Base-by-base conservation (phyloP, 441 rosid genomes). In the Populus trichocarpa region DNA sequence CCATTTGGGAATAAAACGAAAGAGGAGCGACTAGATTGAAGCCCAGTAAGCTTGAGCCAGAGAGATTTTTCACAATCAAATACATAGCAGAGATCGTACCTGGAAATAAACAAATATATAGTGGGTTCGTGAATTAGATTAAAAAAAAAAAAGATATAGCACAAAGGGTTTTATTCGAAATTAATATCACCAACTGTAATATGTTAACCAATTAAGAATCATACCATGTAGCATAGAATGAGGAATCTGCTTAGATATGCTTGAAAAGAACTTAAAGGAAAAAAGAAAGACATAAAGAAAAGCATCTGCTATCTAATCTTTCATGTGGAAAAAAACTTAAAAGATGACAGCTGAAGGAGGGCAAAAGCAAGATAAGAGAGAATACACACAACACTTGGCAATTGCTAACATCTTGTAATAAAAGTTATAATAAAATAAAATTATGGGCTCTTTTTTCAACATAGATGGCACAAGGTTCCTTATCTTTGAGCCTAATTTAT, bases 401-500 rank as follows among this genome's bases (percentile, higher is more conserved):
- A 72, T 67, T 25, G 67, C 50, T 42, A 25, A 46, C 16, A 70
- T 28, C 61, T 33, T 4, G 8, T 23, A 16, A 30, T n/a, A 4
- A 23, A 11, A 11, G 28, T 18, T 13, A 50, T 2, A 28, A 25
- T 13, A 22, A 38, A 14, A 40, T 11, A 30, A 38, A 12, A 38
- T 18, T 26, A 61, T 1, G 65, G 38, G 64, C 38, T 67, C 71
- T 30, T 63, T 36, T 79, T 75, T 75, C 40, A 69, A 32, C 38
- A 2, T 28, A 30, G 50, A 9, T 69, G 67, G 80, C 40, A 79
- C 80, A 57, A 26, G 71, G 50, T 83, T 70, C 71, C 69, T 73
- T 59, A 57, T 83, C 70, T 73, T 35, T 64, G 5, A 8, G 16
- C 73, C 32, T 38, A 20, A 40, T 72, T 35, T 70, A 80, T 73